phyloP scores from a whole-genome alignment of 1,284 basidiomycete genomes.

The Veloboletus limbatus region DNA sequence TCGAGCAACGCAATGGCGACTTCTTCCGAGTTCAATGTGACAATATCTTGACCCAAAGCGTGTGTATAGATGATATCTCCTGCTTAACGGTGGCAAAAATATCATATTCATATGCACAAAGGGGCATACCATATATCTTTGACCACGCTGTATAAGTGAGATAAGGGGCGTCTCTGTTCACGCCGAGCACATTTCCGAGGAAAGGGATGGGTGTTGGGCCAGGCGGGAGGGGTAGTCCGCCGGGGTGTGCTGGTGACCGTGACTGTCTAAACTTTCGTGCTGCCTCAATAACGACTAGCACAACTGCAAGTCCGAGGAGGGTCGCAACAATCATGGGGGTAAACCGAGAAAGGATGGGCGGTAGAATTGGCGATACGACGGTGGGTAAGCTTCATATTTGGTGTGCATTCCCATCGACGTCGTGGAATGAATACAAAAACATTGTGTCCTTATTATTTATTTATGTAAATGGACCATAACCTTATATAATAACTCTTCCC shows the following conservation, averaged over 20 bases:
- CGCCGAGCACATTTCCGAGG: conserved; percentile 6
- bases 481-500: too few relatives aligned
- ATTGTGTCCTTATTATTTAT: too few relatives aligned
- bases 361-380: too few relatives aligned
- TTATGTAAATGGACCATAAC: too few relatives aligned
- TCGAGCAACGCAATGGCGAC: conserved; percentile 17
- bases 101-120: background rate
- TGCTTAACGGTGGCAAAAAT: background rate
- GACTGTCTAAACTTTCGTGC: conserved; percentile 3
- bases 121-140: conserved; percentile 6
- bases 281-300: conserved; percentile 9
- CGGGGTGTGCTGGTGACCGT: background rate
- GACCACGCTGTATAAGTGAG: conserved; percentile 9
- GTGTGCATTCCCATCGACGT: too few relatives aligned
- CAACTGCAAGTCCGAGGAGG: conserved; percentile 3
- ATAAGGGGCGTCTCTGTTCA: conserved; percentile 1
- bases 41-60: conserved; percentile 12
- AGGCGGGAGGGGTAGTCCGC: conserved; percentile 7
- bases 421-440: too few relatives aligned
- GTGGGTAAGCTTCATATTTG: too few relatives aligned
- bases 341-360: too few relatives aligned
- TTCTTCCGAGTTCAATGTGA: conserved; percentile 19
- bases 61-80: conserved; percentile 12
- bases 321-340: background rate
- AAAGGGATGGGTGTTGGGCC: conserved; percentile 7